A percentile compares a stretch with the other conserved stretches of the same genome.
Conservation (phyloP, 2,329 filamentous ascomycete genomes). For the Penicillium sp. region DNA sequence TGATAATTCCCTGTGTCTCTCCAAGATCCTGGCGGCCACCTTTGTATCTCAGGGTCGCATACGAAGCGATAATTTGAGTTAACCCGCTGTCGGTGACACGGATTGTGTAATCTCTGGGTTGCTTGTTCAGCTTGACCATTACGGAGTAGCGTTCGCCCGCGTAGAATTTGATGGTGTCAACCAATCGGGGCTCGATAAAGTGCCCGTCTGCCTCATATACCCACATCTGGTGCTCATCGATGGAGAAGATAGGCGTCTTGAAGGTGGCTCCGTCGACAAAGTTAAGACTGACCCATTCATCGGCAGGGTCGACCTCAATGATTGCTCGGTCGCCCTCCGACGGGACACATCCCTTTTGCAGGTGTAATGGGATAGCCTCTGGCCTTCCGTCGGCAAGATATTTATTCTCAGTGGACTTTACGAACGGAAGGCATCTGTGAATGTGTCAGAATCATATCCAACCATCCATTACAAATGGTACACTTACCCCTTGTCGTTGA, state of each 20-base stretch:
- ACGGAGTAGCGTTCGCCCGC: slow-evolving; percentile 40
- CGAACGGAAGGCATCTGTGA: slow-evolving; percentile 17
- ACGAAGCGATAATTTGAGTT: slow-evolving; percentile 57
- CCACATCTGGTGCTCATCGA: slow-evolving; percentile 42
- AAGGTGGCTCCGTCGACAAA: slow-evolving; percentile 57
- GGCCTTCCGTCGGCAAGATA: slow-evolving; percentile 10
- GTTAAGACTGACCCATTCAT: slow-evolving; percentile 58
- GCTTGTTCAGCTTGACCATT: slow-evolving; percentile 31
- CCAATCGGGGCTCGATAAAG: slow-evolving; percentile 39
- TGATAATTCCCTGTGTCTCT: slow-evolving; percentile 22
- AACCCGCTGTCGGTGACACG: slow-evolving; percentile 30
- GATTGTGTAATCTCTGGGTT: slow-evolving; percentile 12
- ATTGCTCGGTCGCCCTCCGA: slow-evolving; percentile 50
- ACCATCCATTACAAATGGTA: background rate
- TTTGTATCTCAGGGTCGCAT: slow-evolving; percentile 50
- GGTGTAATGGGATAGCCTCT: slow-evolving; percentile 27
- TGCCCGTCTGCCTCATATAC: slow-evolving; percentile 44
- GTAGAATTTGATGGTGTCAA: slow-evolving; percentile 30
- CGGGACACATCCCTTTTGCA: slow-evolving; percentile 45
- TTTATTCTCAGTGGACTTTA: slow-evolving; percentile 1
- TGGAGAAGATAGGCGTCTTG: slow-evolving; percentile 50
- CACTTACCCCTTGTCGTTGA: slow-evolving; percentile 25
- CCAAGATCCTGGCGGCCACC: slow-evolving; percentile 23
- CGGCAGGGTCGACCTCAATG: slow-evolving; percentile 42
- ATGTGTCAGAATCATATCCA: background rate